Conservation (phyloP, 192 early-diverging fungal genomes). For the Lobosporangium transversale region DNA sequence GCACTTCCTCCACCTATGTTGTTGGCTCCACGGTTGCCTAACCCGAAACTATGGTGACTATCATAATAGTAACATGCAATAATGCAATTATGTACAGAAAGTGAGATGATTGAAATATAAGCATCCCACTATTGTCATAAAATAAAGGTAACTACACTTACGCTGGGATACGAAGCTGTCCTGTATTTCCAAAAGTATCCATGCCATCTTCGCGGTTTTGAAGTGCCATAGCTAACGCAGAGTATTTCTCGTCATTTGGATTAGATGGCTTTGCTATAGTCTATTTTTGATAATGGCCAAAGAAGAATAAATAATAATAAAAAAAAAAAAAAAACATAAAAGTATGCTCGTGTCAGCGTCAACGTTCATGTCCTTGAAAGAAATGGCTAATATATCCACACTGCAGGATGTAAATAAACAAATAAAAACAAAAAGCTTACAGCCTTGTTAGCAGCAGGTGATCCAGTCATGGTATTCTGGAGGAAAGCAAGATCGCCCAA, state of each 20-base stretch:
- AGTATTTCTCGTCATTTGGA: conserved; percentile 40
- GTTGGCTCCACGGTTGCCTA: conserved; percentile 13
- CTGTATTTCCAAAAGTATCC: conserved; percentile 60
- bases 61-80: not conserved
- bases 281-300: conserved; percentile 1
- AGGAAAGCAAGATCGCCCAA: conserved; percentile 40
- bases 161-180: conserved; percentile 49
- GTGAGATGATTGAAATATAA: not conserved
- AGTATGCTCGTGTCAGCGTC: not conserved
- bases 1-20: conserved; percentile 10
- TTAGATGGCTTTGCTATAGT: conserved; percentile 15
- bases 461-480: conserved; percentile 23
- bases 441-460: conserved; percentile 17
- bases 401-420: not conserved
- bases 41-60: conserved; percentile 37
- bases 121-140: not conserved
- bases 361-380: too few species aligned
- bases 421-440: conserved; percentile 2
- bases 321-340: not conserved
- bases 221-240: conserved; percentile 37
- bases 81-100: not conserved
- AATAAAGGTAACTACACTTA: conserved; percentile 26
- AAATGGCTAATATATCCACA: too few species aligned
- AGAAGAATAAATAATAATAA: not conserved
- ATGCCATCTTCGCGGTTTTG: conserved; percentile 57